Conservation (phyloP, 1,284 basidiomycete genomes). For the Mycosarcoma mackinlayi region DNA sequence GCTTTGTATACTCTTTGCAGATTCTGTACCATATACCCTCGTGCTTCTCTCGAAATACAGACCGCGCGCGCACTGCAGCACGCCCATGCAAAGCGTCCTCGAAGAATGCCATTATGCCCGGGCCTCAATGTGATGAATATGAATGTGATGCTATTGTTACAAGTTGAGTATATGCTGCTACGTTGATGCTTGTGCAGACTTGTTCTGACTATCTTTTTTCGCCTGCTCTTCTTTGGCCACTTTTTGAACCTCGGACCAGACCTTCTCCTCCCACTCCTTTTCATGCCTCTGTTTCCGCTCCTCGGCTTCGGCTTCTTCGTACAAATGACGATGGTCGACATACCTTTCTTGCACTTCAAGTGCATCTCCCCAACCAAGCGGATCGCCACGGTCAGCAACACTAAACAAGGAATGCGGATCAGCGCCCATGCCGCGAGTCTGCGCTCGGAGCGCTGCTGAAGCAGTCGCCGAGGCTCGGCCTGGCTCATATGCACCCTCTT, state of each 20-base stretch:
- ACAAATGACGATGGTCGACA: slow-evolving; percentile 49
- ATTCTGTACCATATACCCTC: slow-evolving; percentile 37
- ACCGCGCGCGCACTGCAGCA: too few species aligned
- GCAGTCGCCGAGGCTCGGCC: slow-evolving; percentile 36
- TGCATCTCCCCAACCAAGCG: slow-evolving; percentile 56
- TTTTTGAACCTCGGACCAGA: slow-evolving; percentile 42
- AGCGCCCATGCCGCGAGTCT: slow-evolving; percentile 30
- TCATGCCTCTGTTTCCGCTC: slow-evolving; percentile 38
- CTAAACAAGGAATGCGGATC: slow-evolving; percentile 54
- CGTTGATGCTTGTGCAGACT: not conserved
- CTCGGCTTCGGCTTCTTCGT: slow-evolving; percentile 36
- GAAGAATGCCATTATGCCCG: too few species aligned
- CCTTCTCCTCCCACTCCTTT: slow-evolving; percentile 43
- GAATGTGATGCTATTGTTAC: slow-evolving; percentile 21
- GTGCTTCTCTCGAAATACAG: slow-evolving; percentile 17
- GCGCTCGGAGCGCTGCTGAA: slow-evolving; percentile 23
- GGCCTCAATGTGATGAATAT: too few species aligned
- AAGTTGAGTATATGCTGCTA: slow-evolving; percentile 10
- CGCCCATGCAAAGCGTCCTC: too few species aligned
- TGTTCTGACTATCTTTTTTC: slow-evolving; percentile 7
- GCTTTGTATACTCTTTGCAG: slow-evolving; percentile 1
- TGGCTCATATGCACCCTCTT: slow-evolving; percentile 38
- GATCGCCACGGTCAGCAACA: slow-evolving; percentile 54
- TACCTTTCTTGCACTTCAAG: slow-evolving; percentile 62
- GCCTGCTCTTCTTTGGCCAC: slow-evolving; percentile 33